phyloP scores from a whole-genome alignment of 129 eudicot genomes.

The Gnaphalium uliginosum region DNA sequence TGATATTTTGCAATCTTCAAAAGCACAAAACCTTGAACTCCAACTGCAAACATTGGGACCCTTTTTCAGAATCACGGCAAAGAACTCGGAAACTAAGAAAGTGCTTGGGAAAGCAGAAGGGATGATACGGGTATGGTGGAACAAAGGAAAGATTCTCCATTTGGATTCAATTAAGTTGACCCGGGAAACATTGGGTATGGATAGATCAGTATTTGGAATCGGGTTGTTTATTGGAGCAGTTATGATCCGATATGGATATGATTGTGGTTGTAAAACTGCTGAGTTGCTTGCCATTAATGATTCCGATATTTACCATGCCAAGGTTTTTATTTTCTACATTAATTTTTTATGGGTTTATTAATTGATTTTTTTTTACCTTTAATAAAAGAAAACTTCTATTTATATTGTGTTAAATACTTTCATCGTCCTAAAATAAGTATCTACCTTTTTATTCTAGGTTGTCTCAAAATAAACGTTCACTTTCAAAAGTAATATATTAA shows the following conservation, averaged over 20 bases:
- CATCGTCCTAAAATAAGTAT: no score
- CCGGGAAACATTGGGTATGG: conserved; percentile 76
- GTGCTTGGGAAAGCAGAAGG: conserved; percentile 85
- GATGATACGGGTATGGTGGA: conserved; percentile 64
- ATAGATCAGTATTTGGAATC: conserved; percentile 83
- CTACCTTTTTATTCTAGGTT: no score
- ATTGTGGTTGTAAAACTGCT: conserved; percentile 72
- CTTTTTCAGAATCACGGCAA: conserved; percentile 78
- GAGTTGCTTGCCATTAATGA: conserved; percentile 94
- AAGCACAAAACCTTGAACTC: conserved; percentile 64
- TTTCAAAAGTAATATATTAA: no score
- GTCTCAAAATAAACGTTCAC: no score
- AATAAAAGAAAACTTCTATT: no score
- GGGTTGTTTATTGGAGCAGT: conserved; percentile 95
- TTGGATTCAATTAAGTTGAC: conserved; percentile 75
- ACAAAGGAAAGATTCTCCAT: conserved; percentile 71
- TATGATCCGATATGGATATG: conserved; percentile 77
- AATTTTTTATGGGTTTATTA: no score
- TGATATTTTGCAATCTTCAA: conserved; percentile 61
- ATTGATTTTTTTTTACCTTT: no score
- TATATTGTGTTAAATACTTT: no score
- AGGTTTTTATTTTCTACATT: conserved; percentile 42
- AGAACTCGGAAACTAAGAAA: conserved; percentile 44
- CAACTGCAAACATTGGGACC: conserved; percentile 66
- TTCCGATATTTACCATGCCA: conserved; percentile 74